Percentiles rank a stretch among this genome's conserved stretches.
phyloP scores from a whole-genome alignment of 768 basidiomycete species.

The Lyophyllum shimeji region DNA sequence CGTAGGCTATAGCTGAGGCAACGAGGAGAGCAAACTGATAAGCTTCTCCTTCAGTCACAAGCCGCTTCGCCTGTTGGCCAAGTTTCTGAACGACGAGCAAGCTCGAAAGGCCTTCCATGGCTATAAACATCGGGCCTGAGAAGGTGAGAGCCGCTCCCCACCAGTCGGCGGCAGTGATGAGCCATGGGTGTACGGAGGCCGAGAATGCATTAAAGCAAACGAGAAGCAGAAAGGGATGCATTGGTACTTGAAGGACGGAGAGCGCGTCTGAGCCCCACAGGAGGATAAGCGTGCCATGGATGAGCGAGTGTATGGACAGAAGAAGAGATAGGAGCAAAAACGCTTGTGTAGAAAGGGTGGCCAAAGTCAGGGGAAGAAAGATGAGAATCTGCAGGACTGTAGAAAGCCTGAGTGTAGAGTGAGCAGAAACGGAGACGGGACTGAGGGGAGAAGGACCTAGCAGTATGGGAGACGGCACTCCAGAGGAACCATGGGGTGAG shows the following conservation, averaged over 20 bases:
- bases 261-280: constrained; percentile 71
- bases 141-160: constrained; percentile 75
- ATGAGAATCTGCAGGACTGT: constrained; percentile 81
- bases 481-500: constrained; percentile 65
- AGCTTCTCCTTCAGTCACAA: constrained; percentile 67
- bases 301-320: constrained; percentile 70
- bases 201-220: constrained; percentile 87
- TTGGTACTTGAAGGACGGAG: constrained; percentile 79
- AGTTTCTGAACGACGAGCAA: constrained; percentile 79
- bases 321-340: constrained; percentile 83
- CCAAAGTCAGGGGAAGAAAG: constrained; percentile 81
- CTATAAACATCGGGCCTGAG: constrained; percentile 76
- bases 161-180: constrained; percentile 57
- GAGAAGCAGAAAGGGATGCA: constrained; percentile 84
- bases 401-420: constrained; percentile 49
- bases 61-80: constrained; percentile 72
- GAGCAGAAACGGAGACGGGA: constrained; percentile 1
- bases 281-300: constrained; percentile 78
- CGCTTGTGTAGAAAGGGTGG: constrained; percentile 75
- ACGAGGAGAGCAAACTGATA: constrained; percentile 80
- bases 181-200: constrained; percentile 55
- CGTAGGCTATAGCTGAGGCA: constrained; percentile 76
- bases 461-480: constrained; percentile 64
- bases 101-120: constrained; percentile 83
- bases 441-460: constrained; percentile 40